Evolutionary conservation across 2,329 filamentous ascomycete species (phyloP).

Genomic region (Fusarium sp.): DNA sequence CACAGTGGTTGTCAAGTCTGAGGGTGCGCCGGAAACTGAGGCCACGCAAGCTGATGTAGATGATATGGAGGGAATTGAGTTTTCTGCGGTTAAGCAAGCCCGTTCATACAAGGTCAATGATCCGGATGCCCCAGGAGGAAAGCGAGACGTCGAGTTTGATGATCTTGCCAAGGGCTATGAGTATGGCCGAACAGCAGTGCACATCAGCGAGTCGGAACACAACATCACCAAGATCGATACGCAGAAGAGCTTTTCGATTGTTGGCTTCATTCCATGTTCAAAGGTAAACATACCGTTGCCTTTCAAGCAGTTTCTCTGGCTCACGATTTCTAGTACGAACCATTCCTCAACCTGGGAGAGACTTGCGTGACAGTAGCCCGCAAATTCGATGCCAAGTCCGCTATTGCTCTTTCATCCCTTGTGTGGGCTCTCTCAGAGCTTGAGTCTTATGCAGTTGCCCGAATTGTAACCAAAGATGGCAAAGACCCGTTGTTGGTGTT

Average conservation of each 20-base stretch:
- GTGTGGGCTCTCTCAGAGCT: slow-evolving; percentile 89
- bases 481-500: slow-evolving; percentile 83
- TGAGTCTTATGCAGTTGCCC: slow-evolving; percentile 86
- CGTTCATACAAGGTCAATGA: slow-evolving; percentile 86
- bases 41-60: slow-evolving; percentile 64
- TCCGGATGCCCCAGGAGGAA: slow-evolving; percentile 79
- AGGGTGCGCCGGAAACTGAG: slow-evolving; percentile 62
- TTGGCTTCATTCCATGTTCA: slow-evolving; percentile 84
- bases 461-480: slow-evolving; percentile 86
- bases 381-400: slow-evolving; percentile 83
- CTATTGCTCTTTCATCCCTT: slow-evolving; percentile 87
- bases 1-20: slow-evolving; percentile 74
- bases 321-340: slow-evolving; percentile 72
- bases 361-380: slow-evolving; percentile 82
- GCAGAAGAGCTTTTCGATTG: slow-evolving; percentile 78
- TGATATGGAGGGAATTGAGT: slow-evolving; percentile 65
- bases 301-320: neutral
- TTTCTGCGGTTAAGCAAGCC: slow-evolving; percentile 81
- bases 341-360: slow-evolving; percentile 87
- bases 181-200: slow-evolving; percentile 92
- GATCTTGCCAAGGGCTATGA: slow-evolving; percentile 92
- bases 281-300: slow-evolving; percentile 63
- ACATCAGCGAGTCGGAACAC: slow-evolving; percentile 87
- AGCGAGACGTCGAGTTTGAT: slow-evolving; percentile 84
- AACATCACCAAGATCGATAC: slow-evolving; percentile 92